Base-by-base conservation (phyloP, 371 early-diverging fungal species). In the Blyttiomyces sp. region DNA sequence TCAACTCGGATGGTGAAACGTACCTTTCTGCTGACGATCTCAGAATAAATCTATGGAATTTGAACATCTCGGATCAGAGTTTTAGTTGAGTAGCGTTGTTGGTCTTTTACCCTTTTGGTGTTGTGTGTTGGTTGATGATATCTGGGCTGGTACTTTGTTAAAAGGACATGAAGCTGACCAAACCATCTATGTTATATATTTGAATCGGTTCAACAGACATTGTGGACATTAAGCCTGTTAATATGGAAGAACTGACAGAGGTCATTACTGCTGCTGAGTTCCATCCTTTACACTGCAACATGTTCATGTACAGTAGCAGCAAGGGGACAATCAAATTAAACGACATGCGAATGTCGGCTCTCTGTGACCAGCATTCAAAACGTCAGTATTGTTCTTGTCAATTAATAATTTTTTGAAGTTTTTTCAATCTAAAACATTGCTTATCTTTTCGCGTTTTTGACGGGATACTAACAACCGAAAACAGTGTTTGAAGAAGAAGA, bases 181-280 rank as follows among this genome's bases (percentile, higher is more conserved):
- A 6, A 33, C 57, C 46, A n/a, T n/a, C n/a, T n/a, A n/a, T n/a
- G n/a, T n/a, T n/a, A n/a, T n/a, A n/a, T n/a, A n/a, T n/a, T n/a
- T n/a, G 16, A 59, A 5, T 49, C 46, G n/a, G 17, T 21, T 31
- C 39, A 28, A 33, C 71, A 89, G 93, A 95, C 73, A 95, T 98
- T 77, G 96, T 99, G 52, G 99, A 99, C 78, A 95, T 99, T 64
- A 99, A 99, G 79, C 98, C 99, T 34, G 90, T 88, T 31, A 97
- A 95, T 72, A 95, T 96, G 94, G 98, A 98, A 71, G 99, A 99
- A 64, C 75, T 98, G 61, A 95, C 95, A 11, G 99, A 98, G 73
- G 99, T 99, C 54, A 99, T 99, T 61, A 99, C 99, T 17, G 91
- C 95, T 0, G 94, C 99, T 21, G 95, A 96, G 74, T 99, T 99